Base-by-base conservation (phyloP, 257 asterid species). In the Cynanchum wilfordii region DNA sequence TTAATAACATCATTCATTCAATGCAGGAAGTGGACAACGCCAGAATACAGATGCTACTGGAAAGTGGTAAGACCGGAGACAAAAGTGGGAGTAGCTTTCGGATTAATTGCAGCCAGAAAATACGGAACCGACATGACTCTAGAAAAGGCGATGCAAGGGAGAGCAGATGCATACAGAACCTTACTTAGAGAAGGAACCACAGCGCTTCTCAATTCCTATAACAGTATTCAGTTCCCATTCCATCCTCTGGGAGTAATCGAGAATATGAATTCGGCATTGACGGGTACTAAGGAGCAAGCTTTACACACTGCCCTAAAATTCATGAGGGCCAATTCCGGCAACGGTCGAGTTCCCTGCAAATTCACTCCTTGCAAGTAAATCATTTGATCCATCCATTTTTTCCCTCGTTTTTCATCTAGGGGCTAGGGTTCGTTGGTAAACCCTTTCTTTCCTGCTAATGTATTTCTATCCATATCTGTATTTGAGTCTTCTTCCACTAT, bases 161-260 rank as follows among this genome's bases (percentile, higher is more conserved):
- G 89, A 84, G 99, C 97, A 66, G 98, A 95, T 19, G 91, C 99
- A 20, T 92, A 95, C 50, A 78, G 76, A 73, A 95, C 98, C 2
- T 90, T 95, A 57, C 71, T 95, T 36, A 84, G 99, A 69, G 99
- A 95, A 80, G 99, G 88, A 11, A 92, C 86, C 29, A 84, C 99
- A 13, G 96, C 99, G 30, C 87, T 95, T 17, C 84, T 95, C 38
- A 95, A 95, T 76, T 95, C 99, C 10, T 92, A 95, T 78, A 89
- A 76, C 81, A 90, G 88, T 77, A 44, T 82, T 24, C 84, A 80
- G 66, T 95, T 92, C 68, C 96, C 96, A 5, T 90, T 83, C 75
- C 82, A 87, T 42, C 85, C 99, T 40, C 66, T 89, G 7, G 84
- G 52, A 12, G 96, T 95, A 7, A 64, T 95, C 44, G 81, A 72